Evolutionary conservation across 2,329 filamentous ascomycete genomes (phyloP).

Genomic region (Magnaporthiopsis incrustans): DNA sequence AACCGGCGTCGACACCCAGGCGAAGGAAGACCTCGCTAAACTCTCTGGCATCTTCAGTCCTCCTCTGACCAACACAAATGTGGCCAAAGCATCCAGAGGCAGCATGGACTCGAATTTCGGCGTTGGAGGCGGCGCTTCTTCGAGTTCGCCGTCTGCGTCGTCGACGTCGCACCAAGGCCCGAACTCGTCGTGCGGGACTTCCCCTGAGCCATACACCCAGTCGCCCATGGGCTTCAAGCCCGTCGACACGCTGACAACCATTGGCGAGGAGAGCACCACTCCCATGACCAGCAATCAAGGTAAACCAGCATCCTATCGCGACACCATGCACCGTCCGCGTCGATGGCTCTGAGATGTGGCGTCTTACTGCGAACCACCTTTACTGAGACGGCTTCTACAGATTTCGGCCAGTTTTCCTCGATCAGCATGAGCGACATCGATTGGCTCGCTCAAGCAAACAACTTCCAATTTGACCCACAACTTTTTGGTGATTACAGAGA

Average conservation of each 20-base stretch:
- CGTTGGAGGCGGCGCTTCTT: slow-evolving; percentile 40
- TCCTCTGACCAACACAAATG: slow-evolving; percentile 34
- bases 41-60: slow-evolving; percentile 54
- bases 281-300: slow-evolving; percentile 10
- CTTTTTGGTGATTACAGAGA: slow-evolving; percentile 91
- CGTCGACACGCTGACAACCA: slow-evolving; percentile 53
- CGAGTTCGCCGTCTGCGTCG: slow-evolving; percentile 57
- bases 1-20: slow-evolving; percentile 24
- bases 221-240: slow-evolving; percentile 62
- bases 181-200: slow-evolving; percentile 65
- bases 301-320: neutral
- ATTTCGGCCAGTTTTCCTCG: slow-evolving; percentile 28
- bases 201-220: slow-evolving; percentile 66
- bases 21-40: slow-evolving; percentile 45
- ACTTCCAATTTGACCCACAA: slow-evolving; percentile 81
- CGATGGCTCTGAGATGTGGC: neutral
- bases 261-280: slow-evolving; percentile 49
- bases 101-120: slow-evolving; percentile 46
- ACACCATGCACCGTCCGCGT: no score
- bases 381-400: slow-evolving; percentile 15
- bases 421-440: slow-evolving; percentile 54
- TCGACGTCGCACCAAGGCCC: slow-evolving; percentile 52
- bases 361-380: neutral
- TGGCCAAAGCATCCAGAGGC: slow-evolving; percentile 35
- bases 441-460: slow-evolving; percentile 72